These are phyloP conservation scores for Irpex sp. DNA, from an alignment of 1,284 basidiomycete species.

Conservation along the genomic window DNA sequence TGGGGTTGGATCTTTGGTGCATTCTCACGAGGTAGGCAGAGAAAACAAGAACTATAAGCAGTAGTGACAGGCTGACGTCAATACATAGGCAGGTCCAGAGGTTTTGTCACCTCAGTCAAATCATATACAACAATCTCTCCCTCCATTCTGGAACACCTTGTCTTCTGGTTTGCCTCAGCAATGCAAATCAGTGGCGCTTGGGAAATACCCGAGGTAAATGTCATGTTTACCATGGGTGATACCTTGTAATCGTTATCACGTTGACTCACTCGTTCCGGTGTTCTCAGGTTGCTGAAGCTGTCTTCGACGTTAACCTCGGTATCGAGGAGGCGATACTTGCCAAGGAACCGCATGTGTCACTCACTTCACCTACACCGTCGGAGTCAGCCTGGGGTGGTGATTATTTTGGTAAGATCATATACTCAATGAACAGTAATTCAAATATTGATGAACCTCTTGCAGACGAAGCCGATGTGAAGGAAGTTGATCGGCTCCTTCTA, in stretches of 20 bases:
- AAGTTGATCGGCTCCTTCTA: not conserved
- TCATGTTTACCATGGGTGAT: not conserved
- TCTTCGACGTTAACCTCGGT: not conserved
- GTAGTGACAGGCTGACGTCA: not conserved
- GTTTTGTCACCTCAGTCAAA: conserved; percentile 27
- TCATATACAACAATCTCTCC: conserved; percentile 11
- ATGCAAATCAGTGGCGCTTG: conserved; percentile 20
- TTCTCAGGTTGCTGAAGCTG: not conserved
- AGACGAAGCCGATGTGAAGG: not conserved
- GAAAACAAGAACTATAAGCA: conserved; percentile 5
- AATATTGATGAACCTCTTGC: not conserved
- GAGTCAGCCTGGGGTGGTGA: not conserved
- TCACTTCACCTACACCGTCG: not conserved
- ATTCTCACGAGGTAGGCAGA: conserved; percentile 52
- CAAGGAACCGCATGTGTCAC: not conserved
- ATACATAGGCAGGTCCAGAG: conserved; percentile 48
- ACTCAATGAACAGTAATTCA: not conserved
- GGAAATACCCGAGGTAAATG: conserved; percentile 23
- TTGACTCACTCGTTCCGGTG: not conserved
- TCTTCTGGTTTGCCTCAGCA: conserved; percentile 27
- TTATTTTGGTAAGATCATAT: not conserved
- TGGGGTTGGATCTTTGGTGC: conserved; percentile 68
- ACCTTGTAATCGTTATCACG: not conserved
- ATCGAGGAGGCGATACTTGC: not conserved
- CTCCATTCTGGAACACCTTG: conserved; percentile 22